Percentiles rank a stretch among this genome's conserved stretches.
Conservation (phyloP, 139 green algal genomes). For the Chlorella sorokiniana region DNA sequence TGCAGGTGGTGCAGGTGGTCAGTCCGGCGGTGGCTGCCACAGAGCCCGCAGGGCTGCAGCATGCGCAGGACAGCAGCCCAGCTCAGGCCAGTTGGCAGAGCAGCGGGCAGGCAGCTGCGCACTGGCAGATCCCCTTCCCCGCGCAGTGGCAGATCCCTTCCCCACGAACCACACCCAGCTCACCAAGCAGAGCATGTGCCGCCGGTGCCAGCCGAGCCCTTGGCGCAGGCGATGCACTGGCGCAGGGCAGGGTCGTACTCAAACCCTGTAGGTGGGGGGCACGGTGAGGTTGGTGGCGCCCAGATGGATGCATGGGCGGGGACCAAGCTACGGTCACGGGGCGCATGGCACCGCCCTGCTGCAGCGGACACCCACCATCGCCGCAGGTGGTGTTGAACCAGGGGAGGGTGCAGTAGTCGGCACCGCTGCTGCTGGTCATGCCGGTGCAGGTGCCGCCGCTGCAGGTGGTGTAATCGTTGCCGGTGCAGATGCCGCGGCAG, state of each 20-base stretch:
- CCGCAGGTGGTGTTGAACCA: background rate
- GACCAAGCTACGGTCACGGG: background rate
- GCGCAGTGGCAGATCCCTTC: background rate
- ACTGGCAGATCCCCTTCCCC: too few species aligned
- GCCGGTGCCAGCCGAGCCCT: background rate
- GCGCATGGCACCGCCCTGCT: background rate
- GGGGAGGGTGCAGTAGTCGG: constrained; percentile 20
- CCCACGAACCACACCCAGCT: background rate
- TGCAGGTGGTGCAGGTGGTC: background rate
- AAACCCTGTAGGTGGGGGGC: background rate
- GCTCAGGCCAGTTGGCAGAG: too few species aligned
- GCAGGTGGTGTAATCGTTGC: background rate
- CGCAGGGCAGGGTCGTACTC: background rate
- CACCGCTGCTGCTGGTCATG: background rate
- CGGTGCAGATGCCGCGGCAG: background rate
- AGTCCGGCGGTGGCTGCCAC: too few species aligned
- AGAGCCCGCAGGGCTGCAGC: too few species aligned
- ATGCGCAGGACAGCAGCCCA: too few species aligned
- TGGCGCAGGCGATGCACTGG: constrained; percentile 1
- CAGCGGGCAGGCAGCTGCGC: too few species aligned
- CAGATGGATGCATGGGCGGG: background rate
- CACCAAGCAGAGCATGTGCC: background rate
- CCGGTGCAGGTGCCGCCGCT: background rate
- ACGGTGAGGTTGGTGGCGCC: background rate
- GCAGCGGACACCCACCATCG: background rate